Conservation (phyloP, 2,329 filamentous ascomycete species). For the Thielaviopsis cerberus region DNA sequence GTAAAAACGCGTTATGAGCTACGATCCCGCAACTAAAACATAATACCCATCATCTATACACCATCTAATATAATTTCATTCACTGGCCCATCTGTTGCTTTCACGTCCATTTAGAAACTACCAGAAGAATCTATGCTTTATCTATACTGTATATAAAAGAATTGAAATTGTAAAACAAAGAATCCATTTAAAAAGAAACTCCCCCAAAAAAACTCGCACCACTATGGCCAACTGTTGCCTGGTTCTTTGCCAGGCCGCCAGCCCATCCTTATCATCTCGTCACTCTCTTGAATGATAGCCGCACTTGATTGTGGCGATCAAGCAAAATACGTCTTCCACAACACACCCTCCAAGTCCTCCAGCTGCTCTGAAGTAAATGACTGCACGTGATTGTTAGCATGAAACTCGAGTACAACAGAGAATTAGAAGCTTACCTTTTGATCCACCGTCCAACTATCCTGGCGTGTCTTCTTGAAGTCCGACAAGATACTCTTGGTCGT, state of each 20-base stretch:
- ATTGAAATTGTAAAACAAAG: not conserved
- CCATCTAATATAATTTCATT: not conserved
- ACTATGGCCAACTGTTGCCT: conserved; percentile 4
- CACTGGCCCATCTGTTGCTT: not conserved
- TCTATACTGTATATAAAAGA: not conserved
- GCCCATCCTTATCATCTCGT: not conserved
- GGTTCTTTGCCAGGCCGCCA: conserved; percentile 11
- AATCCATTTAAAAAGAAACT: not conserved
- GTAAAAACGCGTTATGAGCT: not conserved
- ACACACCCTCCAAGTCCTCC: conserved; percentile 83
- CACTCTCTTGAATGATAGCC: not conserved
- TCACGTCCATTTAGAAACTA: not conserved
- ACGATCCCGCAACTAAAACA: not conserved
- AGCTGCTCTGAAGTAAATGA: conserved; percentile 82
- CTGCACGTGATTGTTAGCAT: conserved; percentile 22
- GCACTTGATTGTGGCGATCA: conserved; percentile 21
- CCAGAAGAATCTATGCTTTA: conserved; percentile 1
- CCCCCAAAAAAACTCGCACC: not conserved
- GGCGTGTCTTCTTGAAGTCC: conserved; percentile 98
- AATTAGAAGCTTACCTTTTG: conserved; percentile 55
- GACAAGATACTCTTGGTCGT: conserved; percentile 85
- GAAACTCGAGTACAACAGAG: not conserved
- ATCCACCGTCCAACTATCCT: conserved; percentile 96
- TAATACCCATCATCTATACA: conserved; percentile 1
- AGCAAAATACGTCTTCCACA: conserved; percentile 99